Conservation (phyloP, 306 rosid genomes). For the Cucurbita argyrosperma region DNA sequence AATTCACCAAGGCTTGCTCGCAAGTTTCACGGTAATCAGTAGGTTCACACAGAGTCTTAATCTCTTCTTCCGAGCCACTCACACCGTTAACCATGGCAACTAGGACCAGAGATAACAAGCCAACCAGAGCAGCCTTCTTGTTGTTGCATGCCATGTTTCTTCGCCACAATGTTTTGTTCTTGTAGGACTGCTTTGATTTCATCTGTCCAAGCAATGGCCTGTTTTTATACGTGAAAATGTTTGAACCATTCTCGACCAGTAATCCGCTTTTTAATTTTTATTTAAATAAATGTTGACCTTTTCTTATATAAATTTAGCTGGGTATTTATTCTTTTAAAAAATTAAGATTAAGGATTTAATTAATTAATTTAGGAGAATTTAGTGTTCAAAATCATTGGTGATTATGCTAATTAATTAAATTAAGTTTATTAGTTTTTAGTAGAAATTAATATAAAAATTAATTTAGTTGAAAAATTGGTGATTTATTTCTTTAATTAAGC, state of each 20-base stretch:
- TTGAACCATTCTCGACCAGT: neutral
- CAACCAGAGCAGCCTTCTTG: too few relatives aligned
- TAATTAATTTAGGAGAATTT: neutral
- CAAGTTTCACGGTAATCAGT: neutral
- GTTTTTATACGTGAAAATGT: neutral
- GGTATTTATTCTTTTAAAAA: neutral
- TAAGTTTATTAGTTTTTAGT: neutral
- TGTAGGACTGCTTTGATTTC: neutral
- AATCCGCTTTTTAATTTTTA: neutral
- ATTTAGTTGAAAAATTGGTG: too few relatives aligned
- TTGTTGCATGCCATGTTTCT: too few relatives aligned
- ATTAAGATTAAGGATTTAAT: neutral
- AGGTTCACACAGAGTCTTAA: neutral
- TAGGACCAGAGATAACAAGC: too few relatives aligned
- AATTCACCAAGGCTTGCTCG: neutral
- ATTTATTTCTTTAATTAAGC: too few relatives aligned
- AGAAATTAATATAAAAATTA: too few relatives aligned
- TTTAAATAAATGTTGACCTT: neutral
- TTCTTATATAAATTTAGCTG: neutral
- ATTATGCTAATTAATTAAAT: neutral
- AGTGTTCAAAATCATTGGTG: neutral
- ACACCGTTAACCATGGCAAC: neutral
- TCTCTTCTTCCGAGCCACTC: neutral
- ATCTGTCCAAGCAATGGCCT: neutral
- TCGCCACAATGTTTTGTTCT: too few relatives aligned